Base-by-base conservation (phyloP, 2,329 filamentous ascomycete genomes). In the Exophiala lecanii-corni region DNA sequence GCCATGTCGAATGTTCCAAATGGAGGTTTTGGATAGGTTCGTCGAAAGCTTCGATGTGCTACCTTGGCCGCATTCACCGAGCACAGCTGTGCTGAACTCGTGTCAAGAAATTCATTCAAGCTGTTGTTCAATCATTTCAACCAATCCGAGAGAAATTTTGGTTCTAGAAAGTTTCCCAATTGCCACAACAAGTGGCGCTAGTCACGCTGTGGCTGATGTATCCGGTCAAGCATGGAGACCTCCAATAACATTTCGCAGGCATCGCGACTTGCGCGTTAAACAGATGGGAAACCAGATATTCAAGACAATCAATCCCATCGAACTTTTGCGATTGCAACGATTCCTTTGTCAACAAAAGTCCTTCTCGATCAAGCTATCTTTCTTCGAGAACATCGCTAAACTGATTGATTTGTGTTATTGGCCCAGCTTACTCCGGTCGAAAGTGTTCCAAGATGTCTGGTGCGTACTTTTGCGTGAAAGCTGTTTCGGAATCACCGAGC, bases 391-490 rank as follows among this genome's bases (percentile, higher is more conserved):
- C 19, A n/a, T 31, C 38, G 17, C 17, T 23, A n/a, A 42, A 40
- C 15, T 41, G 43, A 48, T 30, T 30, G 10, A 21, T 21, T 36
- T 28, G 23, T 35, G 39, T 35, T 41, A 43, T 43, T 41, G 45
- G 49, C 41, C 17, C 39, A 25, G 44, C 18, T 13, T 39, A 28
- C 43, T 35, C 46, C 43, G 45, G 41, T 46, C 40, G 39, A 46
- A 41, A 32, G 39, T 36, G 39, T 30, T 33, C 54, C 57, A 63
- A 55, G 55, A 71, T 71, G 68, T 71, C 68, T 54, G 68, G 68
- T 71, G 58, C 53, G 64, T 56, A 35, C 41, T 48, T 50, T 43
- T 44, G 46, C 20, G 20, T 32, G 41, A 19, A 37, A 52, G 39
- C 44, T 47, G 43, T 39, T 32, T 53, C 53, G 50, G 53, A 34